Base-by-base conservation (phyloP, 495 filamentous ascomycete genomes). In the Penicillium ochrochloron region DNA sequence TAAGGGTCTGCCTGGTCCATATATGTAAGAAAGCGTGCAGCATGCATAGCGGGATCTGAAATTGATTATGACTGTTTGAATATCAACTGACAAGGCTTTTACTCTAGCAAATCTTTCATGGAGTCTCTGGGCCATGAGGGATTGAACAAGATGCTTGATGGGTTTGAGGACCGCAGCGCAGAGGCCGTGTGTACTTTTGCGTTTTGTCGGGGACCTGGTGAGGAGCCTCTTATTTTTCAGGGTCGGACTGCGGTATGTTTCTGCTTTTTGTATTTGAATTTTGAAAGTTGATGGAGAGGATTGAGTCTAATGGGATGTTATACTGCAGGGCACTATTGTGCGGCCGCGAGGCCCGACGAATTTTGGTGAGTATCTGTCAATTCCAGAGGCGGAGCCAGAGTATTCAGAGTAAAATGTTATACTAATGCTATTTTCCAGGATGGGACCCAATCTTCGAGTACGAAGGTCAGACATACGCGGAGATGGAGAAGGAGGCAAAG, bases 391-490 rank as follows among this genome's bases (percentile, higher is more conserved):
- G n/a, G 10, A 0, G 17, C 21, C 27, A 5, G 25, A 62, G 44
- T 27, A 9, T 25, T 9, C 14, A 42, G 25, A 11, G 14, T 19
- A 11, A 8, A 27, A 60, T 61, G 6, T 29, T 39, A 5, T 56
- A 56, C 53, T 56, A 15, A 60, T 14, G 17, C 27, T 33, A 2
- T 37, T 0, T 42, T 54, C 10, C 46, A 93, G 93, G 93, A 14
- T 98, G 96, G 95, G 95, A 99, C 73, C 87, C 96, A 0, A 90
- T 96, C 54, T 99, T 99, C 69, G 95, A 99, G 78, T 94, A 95
- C 69, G 86, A 94, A 66, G 94, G 94, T 53, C 79, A 92, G 77
- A 99, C 95, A 78, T 98, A 96, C 72, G 96, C 95, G 27, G 95
- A 99, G 80, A 99, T 99, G 95, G 90, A 92, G 53, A 92, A 93